Evolutionary conservation across 768 basidiomycete species (phyloP), one percentile per base, ranked within the genome.

Genomic region (Rhizopogon sp.): DNA sequence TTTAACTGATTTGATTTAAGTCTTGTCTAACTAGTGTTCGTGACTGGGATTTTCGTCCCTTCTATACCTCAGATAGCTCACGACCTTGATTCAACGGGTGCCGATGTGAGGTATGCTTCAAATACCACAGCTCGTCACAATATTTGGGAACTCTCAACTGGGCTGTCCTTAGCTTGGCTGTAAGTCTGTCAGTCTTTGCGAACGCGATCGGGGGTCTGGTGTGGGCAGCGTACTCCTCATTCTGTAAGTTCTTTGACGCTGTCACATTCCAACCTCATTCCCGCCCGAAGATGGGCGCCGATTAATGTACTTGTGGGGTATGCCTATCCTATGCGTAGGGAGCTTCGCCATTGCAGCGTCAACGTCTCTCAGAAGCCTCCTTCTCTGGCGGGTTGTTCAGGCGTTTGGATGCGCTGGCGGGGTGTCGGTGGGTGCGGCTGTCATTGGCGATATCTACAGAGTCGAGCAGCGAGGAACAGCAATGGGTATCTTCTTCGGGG

Each of bases 351-450:
- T 84, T 0, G 78, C 79, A 0, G 53, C 71, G 1, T 73, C 83
- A 2, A 64, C 59, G 0, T 74, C 61, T n/a, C 71, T 86, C 1
- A 72, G 75, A 0, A 62, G 75, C 8, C 69, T 89, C 10, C 71
- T 88, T 60, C 64, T 77, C n/a, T 83, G 79, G 68, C 72, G 87
- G 7, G 75, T 84, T 40, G 54, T 87, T 0, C 85, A 88, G 62
- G 80, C 82, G 0, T 70, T 82, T 33, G 86, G 85, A 16, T 70
- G 79, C 2, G 79, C 82, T 1, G 76, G 78, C 25, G 84, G 73
- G 5, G 62, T 76, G 66, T 79, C 75, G 33, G 77, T 77, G 55
- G 86, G 75, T 28, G 74, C 76, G 1, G 83, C 76, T 2, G 78
- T 81, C 6, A 80, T 84, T 43, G 80, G 79, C 0, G 82, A 85